Evolutionary conservation across 2,329 filamentous ascomycete genomes (phyloP).

Genomic region (Arthrinium phaeospermum): DNA sequence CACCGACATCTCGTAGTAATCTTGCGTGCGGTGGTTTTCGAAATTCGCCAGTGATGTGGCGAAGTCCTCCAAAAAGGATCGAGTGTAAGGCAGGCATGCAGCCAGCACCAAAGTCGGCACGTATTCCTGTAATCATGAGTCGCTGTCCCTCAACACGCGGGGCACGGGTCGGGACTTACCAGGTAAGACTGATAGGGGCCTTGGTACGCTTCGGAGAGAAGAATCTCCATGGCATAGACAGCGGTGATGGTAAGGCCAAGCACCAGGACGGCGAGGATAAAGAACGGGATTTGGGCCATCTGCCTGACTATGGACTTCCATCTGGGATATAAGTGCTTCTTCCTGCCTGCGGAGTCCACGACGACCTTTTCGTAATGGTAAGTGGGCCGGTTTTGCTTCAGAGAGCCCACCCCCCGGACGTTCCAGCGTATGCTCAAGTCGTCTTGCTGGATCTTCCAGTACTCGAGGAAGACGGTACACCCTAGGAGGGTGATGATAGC

Average conservation of each 20-base stretch:
- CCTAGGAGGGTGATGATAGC: conserved; percentile 71
- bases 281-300: conserved; percentile 72
- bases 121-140: conserved; percentile 60
- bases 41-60: conserved; percentile 70
- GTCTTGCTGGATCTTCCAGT: conserved; percentile 77
- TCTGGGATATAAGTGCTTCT: conserved; percentile 65
- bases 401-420: conserved; percentile 69
- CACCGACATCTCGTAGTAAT: conserved; percentile 70
- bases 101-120: conserved; percentile 75
- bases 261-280: conserved; percentile 60
- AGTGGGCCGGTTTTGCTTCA: conserved; percentile 69
- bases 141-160: conserved; percentile 18
- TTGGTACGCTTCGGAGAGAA: conserved; percentile 76
- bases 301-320: conserved; percentile 70
- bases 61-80: conserved; percentile 64
- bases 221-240: conserved; percentile 76
- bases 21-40: conserved; percentile 77
- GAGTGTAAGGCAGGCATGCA: conserved; percentile 69
- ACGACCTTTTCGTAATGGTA: conserved; percentile 68
- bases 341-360: conserved; percentile 68
- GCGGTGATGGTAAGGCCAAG: conserved; percentile 71
- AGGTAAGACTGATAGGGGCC: conserved; percentile 71
- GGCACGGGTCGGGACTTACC: conserved; percentile 45
- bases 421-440: conserved; percentile 77
- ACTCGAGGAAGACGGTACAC: conserved; percentile 78